Conservation (phyloP, 2,329 filamentous ascomycete species). For the Fusarium acutatum region DNA sequence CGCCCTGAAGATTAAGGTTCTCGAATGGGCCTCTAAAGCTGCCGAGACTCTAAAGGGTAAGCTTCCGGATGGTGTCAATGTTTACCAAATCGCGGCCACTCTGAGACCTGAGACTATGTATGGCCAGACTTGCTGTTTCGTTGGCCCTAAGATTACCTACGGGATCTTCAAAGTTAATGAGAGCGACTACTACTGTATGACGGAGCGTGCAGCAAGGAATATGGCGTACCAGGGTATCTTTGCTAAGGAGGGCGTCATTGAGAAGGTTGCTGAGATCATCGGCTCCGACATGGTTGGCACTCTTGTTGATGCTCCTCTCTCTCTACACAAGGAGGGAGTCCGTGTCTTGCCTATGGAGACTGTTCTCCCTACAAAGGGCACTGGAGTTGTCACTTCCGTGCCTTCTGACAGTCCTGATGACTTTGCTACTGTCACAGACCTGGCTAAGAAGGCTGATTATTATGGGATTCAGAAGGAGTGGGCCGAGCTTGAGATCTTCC, state of each 20-base stretch:
- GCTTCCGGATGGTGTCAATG: conserved; percentile 78
- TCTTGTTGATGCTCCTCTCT: conserved; percentile 89
- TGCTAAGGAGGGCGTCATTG: conserved; percentile 76
- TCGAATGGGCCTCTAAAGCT: conserved; percentile 85
- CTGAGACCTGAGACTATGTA: conserved; percentile 98
- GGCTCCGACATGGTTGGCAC: conserved; percentile 88
- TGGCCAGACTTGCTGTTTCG: conserved; percentile 95
- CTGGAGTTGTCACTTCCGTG: conserved; percentile 94
- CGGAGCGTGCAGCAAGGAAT: conserved; percentile 87
- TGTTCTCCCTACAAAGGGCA: conserved; percentile 92
- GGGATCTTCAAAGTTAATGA: neutral
- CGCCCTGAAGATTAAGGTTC: conserved; percentile 87
- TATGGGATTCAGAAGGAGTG: conserved; percentile 97
- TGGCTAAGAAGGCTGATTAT: conserved; percentile 94
- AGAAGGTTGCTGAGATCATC: conserved; percentile 76
- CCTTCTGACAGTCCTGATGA: conserved; percentile 95
- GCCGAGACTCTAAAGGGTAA: conserved; percentile 77
- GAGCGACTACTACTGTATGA: conserved; percentile 53
- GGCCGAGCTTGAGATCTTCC: conserved; percentile 88
- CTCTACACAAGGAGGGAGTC: conserved; percentile 82
- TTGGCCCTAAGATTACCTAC: conserved; percentile 80
- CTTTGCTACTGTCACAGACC: conserved; percentile 85
- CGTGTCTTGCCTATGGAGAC: conserved; percentile 95
- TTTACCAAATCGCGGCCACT: conserved; percentile 92
- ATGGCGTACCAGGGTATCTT: conserved; percentile 96